A percentile compares a stretch with the other conserved stretches of the same genome.
phyloP scores from a whole-genome alignment of 805 yeast species.

The Kuraishia hungarica region DNA sequence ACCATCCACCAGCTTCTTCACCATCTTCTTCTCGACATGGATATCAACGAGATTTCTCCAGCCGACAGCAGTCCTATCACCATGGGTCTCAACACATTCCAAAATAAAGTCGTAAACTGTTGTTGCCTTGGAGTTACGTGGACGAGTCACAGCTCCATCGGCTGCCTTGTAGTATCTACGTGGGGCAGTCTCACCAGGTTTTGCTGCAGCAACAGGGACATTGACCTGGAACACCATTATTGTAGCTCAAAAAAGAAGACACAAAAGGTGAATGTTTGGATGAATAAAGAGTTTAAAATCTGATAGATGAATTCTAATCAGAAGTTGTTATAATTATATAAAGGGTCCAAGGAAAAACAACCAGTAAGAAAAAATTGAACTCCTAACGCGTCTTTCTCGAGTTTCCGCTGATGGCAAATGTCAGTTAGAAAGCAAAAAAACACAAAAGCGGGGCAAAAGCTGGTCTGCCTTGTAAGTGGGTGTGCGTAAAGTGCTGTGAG shows the following conservation, averaged over 20 bases:
- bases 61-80: constrained; percentile 52
- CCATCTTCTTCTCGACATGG: constrained; percentile 66
- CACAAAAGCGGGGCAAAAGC: background rate
- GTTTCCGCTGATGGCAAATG: background rate
- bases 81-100: constrained; percentile 53
- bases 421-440: background rate
- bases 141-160: constrained; percentile 42
- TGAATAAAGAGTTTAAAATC: background rate
- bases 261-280: background rate
- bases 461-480: background rate
- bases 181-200: constrained; percentile 76
- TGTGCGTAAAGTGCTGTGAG: background rate
- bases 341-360: background rate
- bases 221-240: constrained; percentile 25
- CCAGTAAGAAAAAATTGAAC: background rate
- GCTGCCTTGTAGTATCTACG: constrained; percentile 53
- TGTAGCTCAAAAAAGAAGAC: too few species aligned
- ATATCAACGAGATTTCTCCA: constrained; percentile 71
- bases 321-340: background rate
- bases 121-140: constrained; percentile 52
- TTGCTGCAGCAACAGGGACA: constrained; percentile 64
- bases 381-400: background rate
- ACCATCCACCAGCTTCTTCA: constrained; percentile 75
- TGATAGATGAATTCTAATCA: background rate
- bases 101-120: constrained; percentile 64